Base-by-base conservation (phyloP, 768 basidiomycete genomes). In the Lactifluus piperatus region DNA sequence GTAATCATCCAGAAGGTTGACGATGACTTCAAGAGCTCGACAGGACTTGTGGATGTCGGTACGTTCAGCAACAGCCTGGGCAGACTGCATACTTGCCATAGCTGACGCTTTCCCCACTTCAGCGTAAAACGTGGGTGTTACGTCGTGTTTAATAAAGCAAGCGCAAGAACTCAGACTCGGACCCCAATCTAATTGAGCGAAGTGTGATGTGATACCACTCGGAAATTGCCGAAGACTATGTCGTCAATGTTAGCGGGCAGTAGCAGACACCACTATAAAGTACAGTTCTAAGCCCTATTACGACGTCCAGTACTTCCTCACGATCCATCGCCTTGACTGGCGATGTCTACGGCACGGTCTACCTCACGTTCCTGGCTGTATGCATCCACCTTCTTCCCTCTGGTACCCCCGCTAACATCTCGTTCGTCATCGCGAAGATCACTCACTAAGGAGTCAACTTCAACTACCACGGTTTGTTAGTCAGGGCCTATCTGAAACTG, bases 41-140 rank as follows among this genome's bases (percentile, higher is more conserved):
- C 90, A 90, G 6, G 86, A 82, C 70, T 85, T 91, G 76, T 91
- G 89, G 14, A 91, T 78, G 62, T 91, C 88, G 18, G 74, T 68
- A 22, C 86, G 80, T 56, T 90, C 88, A 8, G 80, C 78, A 9
- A 85, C 70, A 20, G 69, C 60, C 1, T 61, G 64, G 4, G 61
- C 24, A 34, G 70, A 24, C 29, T 63, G 45, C 14, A 56, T 26
- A 20, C 39, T 66, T 30, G 55, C 52, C 63, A 64, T 64, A n/a
- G 34, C 37, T n/a, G 32, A 26, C 34, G 18, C 14, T 43, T 14
- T 56, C 43, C 11, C n/a, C n/a, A 27, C 24, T 24, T 30, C 20
- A 39, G 29, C 9, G 9, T 51, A 34, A 46, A 56, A 56, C n/a
- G 55, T 30, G 34, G 55, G 54, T 44, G 45, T 45, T 26, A 18